Base-by-base conservation (phyloP, 352 stramenopile genomes). In the Aphanomyces cochlioides region DNA sequence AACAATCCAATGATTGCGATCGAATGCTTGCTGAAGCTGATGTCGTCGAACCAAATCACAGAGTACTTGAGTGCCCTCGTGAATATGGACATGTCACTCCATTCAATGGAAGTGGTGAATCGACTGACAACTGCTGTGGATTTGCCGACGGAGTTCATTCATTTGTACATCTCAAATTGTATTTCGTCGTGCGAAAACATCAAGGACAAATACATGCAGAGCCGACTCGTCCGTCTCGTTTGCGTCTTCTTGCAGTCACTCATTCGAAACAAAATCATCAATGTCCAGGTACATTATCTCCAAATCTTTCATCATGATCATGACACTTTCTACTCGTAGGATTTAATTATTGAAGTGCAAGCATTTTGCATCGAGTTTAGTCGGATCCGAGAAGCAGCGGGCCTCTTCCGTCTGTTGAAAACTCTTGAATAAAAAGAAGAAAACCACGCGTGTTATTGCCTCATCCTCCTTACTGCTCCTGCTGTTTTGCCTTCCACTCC, bases 301-400 rank as follows among this genome's bases (percentile, higher is more conserved):
- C 61, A 56, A 19, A 64, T 50, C 40, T 34, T 21, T 19, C 61
- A 19, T 70, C 10, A 50, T 81, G 71, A 81, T 59, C 21, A 34
- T 72, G 21, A 43, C 43, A 47, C 67, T 76, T 37, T 66, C 36
- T 56, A 57, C 58, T 65, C 38, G 13, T 43, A 37, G 82, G 96
- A 99, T 78, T 85, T 99, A 74, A 98, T 98, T 79, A 98, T 99
- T 79, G 96, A 99, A 77, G 91, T 99, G 45, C 96, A 99, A 78
- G 92, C 96, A 69, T 99, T 99, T 84, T 99, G 97, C 84, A 98
- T 99, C 76, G 95, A 99, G 80, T 99, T 99, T 87, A 98, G 92
- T 77, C 87, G 96, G 56, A 99, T 99, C 77, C 87, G 95, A 60
- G 97, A 99, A 79, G 97, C 97, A 66, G 93, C 95, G 34, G 90